Base-by-base conservation (phyloP, 495 filamentous ascomycete genomes). In the Penicillium pancosmium region DNA sequence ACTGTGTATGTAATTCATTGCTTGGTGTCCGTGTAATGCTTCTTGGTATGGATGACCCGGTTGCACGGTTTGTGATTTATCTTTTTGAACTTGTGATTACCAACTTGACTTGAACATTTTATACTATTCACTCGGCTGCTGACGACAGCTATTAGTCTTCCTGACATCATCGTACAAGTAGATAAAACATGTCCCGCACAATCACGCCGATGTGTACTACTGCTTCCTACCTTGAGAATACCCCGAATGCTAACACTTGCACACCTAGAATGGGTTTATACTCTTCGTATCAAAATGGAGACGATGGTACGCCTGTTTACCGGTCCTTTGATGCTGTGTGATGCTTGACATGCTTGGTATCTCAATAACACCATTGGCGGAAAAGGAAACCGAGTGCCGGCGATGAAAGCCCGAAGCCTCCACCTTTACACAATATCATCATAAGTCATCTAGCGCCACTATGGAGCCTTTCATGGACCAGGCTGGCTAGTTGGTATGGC, bases 1-100 rank as follows among this genome's bases (percentile, higher is more conserved):
- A 43, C 36, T 52, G 25, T 66, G 67, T 64, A 69, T 61, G 49
- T 67, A 69, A 60, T 64, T 58, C 60, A 56, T 59, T 56, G 52
- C 36, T 55, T 31, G 58, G 63, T 64, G 63, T 64, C 54, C 34
- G 38, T 59, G 51, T 48, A 54, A 60, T 38, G 44, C 47, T 56
- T 51, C 35, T 40, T 59, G 50, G 52, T 41, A 31, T 57, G 57
- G 53, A 61, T 55, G 54, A 48, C 27, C 36, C 51, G 52, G 38
- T 56, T 57, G 55, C 59, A 57, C 36, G 33, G 54, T 33, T 49
- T 64, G 66, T 63, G 47, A 62, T 61, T 57, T 60, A 65, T 52
- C 13, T 33, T 59, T 47, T 52, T 62, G 49, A 59, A 52, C 16
- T 44, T 53, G 31, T 58, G 52, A 63, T 60, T 57, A 57, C 50